Percentiles rank a stretch among this genome's conserved stretches.
These are phyloP conservation scores for Pichia eremophila DNA, from an alignment of 805 yeast species.

Conservation along the genomic window DNA sequence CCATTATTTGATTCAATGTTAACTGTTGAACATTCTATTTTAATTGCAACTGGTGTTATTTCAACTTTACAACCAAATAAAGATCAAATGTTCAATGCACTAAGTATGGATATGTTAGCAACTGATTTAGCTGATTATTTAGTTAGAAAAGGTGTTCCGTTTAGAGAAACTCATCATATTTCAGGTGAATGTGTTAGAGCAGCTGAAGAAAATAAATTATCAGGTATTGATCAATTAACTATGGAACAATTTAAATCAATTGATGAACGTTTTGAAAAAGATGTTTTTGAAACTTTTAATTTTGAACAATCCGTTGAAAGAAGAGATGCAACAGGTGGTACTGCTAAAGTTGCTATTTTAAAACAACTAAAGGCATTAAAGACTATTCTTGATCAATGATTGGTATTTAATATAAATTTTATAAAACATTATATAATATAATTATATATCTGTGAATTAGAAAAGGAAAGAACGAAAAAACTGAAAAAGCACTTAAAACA, in stretches of 20 bases:
- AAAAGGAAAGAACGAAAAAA: no score
- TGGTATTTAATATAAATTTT: no score
- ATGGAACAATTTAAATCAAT: constrained; percentile 70
- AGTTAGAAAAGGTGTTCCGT: constrained; percentile 96
- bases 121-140: constrained; percentile 97
- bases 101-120: constrained; percentile 98
- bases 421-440: no score
- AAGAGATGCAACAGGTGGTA: constrained; percentile 95
- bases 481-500: no score
- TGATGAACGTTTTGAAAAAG: constrained; percentile 71
- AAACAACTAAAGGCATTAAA: constrained; percentile 48
- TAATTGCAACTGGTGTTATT: constrained; percentile 93
- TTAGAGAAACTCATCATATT: constrained; percentile 97
- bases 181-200: constrained; percentile 93
- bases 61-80: constrained; percentile 72
- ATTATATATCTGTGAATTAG: no score
- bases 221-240: constrained; percentile 81
- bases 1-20: constrained; percentile 88
- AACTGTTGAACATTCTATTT: constrained; percentile 88
- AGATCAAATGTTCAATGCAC: constrained; percentile 73
- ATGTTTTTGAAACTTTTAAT: constrained; percentile 78
- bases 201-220: constrained; percentile 69
- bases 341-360: constrained; percentile 83
- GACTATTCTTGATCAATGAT: background rate
- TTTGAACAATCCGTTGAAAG: constrained; percentile 94